These are phyloP conservation scores for Aspergillus phoenicis DNA, from an alignment of 2,329 filamentous ascomycete species.

Conservation along the genomic window DNA sequence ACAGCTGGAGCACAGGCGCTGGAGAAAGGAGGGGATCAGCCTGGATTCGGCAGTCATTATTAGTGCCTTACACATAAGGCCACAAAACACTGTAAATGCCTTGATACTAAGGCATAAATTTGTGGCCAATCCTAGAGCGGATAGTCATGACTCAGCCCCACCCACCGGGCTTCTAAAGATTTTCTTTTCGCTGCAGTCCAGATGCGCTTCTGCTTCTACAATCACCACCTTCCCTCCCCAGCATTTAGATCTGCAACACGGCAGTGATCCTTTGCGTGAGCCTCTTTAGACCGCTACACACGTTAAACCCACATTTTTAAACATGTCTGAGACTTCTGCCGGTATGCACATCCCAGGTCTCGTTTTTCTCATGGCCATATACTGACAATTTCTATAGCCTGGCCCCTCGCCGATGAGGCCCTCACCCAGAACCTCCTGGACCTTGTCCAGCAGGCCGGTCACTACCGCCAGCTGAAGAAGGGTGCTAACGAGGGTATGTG, in stretches of 20 bases:
- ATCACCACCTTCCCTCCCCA: conserved; percentile 6
- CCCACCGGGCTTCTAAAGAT: conserved; percentile 2
- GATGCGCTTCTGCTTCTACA: background rate
- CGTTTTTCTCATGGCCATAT: background rate
- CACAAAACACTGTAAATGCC: background rate
- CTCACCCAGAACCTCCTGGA: conserved; percentile 82
- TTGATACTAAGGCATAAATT: background rate
- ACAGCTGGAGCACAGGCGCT: background rate
- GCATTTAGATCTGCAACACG: conserved; percentile 22
- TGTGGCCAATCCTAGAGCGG: background rate
- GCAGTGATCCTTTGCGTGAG: conserved; percentile 45
- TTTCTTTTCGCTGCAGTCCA: conserved; percentile 8
- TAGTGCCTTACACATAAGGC: background rate
- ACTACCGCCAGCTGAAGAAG: conserved; percentile 76
- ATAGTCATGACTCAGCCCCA: background rate
- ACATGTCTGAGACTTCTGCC: conserved; percentile 37
- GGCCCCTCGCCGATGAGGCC: conserved; percentile 72
- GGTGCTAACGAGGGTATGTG: conserved; percentile 73
- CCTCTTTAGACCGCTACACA: conserved; percentile 29
- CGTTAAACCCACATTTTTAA: conserved; percentile 23
- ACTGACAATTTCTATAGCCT: conserved; percentile 50
- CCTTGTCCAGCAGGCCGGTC: conserved; percentile 70
- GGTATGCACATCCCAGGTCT: conserved; percentile 21
- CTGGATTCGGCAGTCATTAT: background rate
- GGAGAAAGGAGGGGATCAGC: background rate